Percentiles rank a stretch among this genome's conserved stretches.
Conservation (phyloP, 768 basidiomycete genomes). For the Termitomyces sp. region DNA sequence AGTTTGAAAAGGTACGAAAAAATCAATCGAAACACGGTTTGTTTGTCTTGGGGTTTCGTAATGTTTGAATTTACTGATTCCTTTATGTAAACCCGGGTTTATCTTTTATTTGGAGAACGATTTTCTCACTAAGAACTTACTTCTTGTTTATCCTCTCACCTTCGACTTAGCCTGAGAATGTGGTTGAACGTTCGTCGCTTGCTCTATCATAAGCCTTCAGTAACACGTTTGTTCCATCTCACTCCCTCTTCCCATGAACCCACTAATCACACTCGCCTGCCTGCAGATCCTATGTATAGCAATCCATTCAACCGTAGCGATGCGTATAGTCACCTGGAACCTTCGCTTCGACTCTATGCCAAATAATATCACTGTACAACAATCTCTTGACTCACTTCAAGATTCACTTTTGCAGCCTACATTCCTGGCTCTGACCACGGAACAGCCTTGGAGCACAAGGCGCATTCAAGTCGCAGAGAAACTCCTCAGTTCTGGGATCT, state of each 20-base stretch:
- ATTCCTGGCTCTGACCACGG: slow-evolving; percentile 31
- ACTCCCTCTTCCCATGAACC: not conserved
- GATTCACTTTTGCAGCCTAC: slow-evolving; percentile 36
- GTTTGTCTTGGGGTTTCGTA: too few relatives aligned
- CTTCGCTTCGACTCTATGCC: slow-evolving; percentile 52
- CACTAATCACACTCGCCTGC: not conserved
- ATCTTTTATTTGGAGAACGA: too few relatives aligned
- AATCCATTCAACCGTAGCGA: slow-evolving; percentile 4
- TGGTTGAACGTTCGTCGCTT: not conserved
- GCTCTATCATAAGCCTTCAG: not conserved
- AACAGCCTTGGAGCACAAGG: slow-evolving; percentile 54
- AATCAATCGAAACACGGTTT: too few relatives aligned
- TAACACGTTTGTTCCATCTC: not conserved
- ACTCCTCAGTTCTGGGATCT: slow-evolving; percentile 36
- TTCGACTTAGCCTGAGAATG: not conserved
- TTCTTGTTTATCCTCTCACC: not conserved
- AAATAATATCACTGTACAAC: slow-evolving; percentile 46
- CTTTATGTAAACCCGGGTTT: too few relatives aligned
- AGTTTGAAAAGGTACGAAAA: too few relatives aligned
- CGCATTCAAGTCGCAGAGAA: slow-evolving; percentile 46
- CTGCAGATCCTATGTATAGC: not conserved
- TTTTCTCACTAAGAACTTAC: too few relatives aligned
- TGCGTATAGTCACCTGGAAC: slow-evolving; percentile 48
- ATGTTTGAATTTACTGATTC: too few relatives aligned
- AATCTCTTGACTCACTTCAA: slow-evolving; percentile 38